Evolutionary conservation across 257 asterid genomes (phyloP).

Genomic region (Nemophila menziesii): DNA sequence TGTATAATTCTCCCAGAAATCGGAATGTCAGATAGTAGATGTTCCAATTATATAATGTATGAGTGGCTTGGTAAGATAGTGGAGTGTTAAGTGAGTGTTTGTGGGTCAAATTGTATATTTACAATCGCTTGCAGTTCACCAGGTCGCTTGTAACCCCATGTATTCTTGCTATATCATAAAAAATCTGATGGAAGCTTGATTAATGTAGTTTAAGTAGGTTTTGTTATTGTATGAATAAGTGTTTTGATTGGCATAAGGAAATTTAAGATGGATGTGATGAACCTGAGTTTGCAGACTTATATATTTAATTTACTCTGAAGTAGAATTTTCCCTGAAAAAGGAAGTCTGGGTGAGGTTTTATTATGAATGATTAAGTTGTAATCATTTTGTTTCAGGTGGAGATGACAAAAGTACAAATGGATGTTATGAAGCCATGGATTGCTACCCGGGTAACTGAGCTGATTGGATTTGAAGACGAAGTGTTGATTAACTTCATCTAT

Average conservation of each 20-base stretch:
- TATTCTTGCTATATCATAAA: too few species aligned
- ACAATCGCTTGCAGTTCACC: too few species aligned
- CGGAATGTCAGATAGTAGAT: too few species aligned
- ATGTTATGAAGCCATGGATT: slow-evolving; percentile 95
- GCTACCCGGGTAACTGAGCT: slow-evolving; percentile 94
- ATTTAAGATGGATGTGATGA: slow-evolving; percentile 9
- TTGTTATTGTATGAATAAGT: slow-evolving; percentile 5
- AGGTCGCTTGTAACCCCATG: too few species aligned
- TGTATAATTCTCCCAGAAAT: too few species aligned
- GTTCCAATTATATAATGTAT: too few species aligned
- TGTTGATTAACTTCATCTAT: slow-evolving; percentile 84
- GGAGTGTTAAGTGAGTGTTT: neutral
- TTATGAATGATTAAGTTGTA: neutral
- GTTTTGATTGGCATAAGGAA: slow-evolving; percentile 10
- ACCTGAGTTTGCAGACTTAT: slow-evolving; percentile 1
- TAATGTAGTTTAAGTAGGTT: neutral
- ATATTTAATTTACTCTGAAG: slow-evolving; percentile 4
- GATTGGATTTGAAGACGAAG: slow-evolving; percentile 99
- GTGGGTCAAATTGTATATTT: too few species aligned
- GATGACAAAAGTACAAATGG: slow-evolving; percentile 82
- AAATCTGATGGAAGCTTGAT: too few species aligned
- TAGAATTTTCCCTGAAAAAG: neutral
- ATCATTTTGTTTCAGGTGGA: slow-evolving; percentile 49
- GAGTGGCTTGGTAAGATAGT: neutral
- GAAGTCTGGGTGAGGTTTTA: slow-evolving; percentile 6